Evolutionary conservation across 805 yeast species (phyloP).

Genomic region (Torulaspora quercuum): DNA sequence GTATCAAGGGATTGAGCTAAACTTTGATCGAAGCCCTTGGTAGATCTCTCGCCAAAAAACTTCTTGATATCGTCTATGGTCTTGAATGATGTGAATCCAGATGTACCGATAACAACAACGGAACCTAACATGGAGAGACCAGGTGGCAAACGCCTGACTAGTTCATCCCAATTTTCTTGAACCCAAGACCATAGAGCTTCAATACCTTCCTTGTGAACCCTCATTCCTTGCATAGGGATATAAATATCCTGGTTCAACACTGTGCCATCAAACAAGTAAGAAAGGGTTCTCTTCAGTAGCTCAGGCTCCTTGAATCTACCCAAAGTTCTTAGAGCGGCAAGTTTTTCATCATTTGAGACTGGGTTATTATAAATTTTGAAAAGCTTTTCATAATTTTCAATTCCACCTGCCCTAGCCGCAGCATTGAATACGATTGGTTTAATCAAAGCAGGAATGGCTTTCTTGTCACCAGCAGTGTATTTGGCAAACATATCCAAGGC

Average conservation of each 20-base stretch:
- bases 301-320: constrained; percentile 58
- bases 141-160: constrained; percentile 70
- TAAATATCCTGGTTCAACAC: constrained; percentile 69
- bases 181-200: constrained; percentile 73
- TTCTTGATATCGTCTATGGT: constrained; percentile 49
- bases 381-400: constrained; percentile 58
- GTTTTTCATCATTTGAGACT: constrained; percentile 58
- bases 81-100: constrained; percentile 56
- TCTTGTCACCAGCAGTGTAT: constrained; percentile 58
- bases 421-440: constrained; percentile 60
- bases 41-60: constrained; percentile 52
- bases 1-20: constrained; percentile 64
- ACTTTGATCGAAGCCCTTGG: constrained; percentile 62
- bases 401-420: constrained; percentile 65
- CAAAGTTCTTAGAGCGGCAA: constrained; percentile 63
- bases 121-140: constrained; percentile 75
- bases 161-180: constrained; percentile 64
- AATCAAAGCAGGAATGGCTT: constrained; percentile 71
- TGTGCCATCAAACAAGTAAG: constrained; percentile 54
- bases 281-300: constrained; percentile 54
- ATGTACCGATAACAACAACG: constrained; percentile 59
- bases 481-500: constrained; percentile 50
- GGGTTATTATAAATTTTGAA: constrained; percentile 60
- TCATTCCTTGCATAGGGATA: constrained; percentile 72
- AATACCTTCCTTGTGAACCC: constrained; percentile 60